A percentile compares a stretch with the other conserved stretches of the same genome.
Evolutionary conservation across 148 eudicot genomes (phyloP).

Genomic region (Cornus florida): DNA sequence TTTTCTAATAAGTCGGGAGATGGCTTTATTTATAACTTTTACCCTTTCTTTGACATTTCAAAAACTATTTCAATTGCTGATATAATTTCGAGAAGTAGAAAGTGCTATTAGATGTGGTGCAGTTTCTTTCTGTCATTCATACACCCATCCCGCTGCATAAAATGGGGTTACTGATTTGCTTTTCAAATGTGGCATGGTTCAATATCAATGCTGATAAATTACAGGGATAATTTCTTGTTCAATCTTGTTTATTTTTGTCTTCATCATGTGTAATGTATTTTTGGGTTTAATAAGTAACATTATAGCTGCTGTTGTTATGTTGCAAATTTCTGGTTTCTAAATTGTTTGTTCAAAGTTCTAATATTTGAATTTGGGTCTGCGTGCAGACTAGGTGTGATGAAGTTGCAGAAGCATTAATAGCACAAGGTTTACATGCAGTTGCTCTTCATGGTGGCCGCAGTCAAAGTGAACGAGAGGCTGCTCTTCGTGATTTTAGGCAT

Average conservation of each 20-base stretch:
- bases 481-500: constrained; percentile 48
- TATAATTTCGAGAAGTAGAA: too few species aligned
- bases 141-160: background rate
- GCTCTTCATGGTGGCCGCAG: constrained; percentile 61
- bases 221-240: background rate
- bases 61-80: too few species aligned
- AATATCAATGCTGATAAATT: background rate
- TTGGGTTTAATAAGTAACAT: background rate
- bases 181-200: background rate
- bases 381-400: constrained; percentile 59
- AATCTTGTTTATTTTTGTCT: background rate
- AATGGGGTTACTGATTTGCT: background rate
- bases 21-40: background rate
- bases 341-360: constrained; percentile 8
- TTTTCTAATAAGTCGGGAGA: background rate
- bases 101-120: background rate
- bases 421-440: constrained; percentile 51
- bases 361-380: constrained; percentile 8
- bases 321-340: background rate
- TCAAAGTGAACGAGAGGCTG: constrained; percentile 59
- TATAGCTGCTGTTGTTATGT: background rate
- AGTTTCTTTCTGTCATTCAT: background rate
- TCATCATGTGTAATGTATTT: background rate
- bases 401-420: constrained; percentile 54
- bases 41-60: background rate